Base-by-base conservation (phyloP, 345 rosid genomes). In the Linum trigynum region DNA sequence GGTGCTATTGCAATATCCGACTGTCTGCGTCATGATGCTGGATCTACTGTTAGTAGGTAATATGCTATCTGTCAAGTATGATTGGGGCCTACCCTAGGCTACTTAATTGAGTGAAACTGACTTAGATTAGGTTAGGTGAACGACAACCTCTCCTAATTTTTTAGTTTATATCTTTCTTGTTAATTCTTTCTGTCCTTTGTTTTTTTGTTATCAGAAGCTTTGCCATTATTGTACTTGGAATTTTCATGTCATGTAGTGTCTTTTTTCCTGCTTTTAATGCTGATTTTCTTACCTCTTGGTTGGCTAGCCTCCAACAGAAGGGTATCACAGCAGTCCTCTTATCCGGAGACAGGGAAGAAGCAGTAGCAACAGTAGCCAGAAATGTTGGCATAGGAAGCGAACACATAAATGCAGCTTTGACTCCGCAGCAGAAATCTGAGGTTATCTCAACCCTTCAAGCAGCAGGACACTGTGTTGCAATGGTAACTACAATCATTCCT, bases 291-390 rank as follows among this genome's bases (percentile, higher is more conserved):
- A 61, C 6, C 14, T 1, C 48, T 63, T 68, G 60, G 69, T 57
- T 62, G 61, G 16, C 45, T 66, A 92, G 98, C 82, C 92, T 92
- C 53, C 87, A 84, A 75, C 71, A 72, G 77, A 90, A 83, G 69
- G 90, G 97, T 66, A 88, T 92, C 82, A 88, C 83, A 69, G 88
- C 86, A 65, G 63, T 92, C 58, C 84, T 92, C 68, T 71, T 90
- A 80, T 90, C 98, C 40, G 97, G 98, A 66, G 98, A 92, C 70
- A 83, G 96, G 94, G 95, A 90, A 90, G 97, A 85, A 79, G 97
- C 92, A 80, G 96, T 88, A 72, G 90, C 96, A 84, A 72, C 83
- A 36, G 78, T 86, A 53, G 97, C 95, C 35, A 79, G 77, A 76
- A 73, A 73, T 8, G 89, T 90, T 68, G 96, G 97, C 61, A 90